Base-by-base conservation (phyloP, 2,329 filamentous ascomycete species). In the Stenocarpella maydis region DNA sequence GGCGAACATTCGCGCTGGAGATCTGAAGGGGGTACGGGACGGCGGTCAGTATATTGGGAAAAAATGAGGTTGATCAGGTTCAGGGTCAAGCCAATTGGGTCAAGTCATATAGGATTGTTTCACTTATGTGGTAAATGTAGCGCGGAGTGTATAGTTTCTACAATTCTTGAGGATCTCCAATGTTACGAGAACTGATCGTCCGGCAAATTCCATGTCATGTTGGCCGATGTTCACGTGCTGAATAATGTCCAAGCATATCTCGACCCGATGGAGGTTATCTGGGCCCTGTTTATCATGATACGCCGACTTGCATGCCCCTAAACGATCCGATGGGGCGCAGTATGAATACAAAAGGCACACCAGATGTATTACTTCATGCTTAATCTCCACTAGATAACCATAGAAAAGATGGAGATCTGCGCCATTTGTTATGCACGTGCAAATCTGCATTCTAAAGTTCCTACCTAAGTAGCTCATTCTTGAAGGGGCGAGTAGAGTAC, bases 1-100 rank as follows among this genome's bases (percentile, higher is more conserved):
- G 69, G 63, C 67, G 28, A 70, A 70, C 15, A 65, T 68, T 10
- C 47, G 69, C 15, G 69, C 67, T n/a, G 69, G 69, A 2, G 63
- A 55, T 19, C 45, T 68, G 26, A 68, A 58, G 49, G 65, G 65
- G 1, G 47, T 68, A 24, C 50, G 64, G n/a, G 65, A 65, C 4
- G 69, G 69, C 8, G 65, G 65, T 5, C 58, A 67, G 49, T 65
- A 55, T n/a, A 47, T 39, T 31, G 65, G 55, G 5, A 70, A 52
- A 47, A 9, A 52, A 17, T 55, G 31, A 55, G 52, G 39, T 3
- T 21, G 34, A 65, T 65, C 37, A 41, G 34, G 37, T 19, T 15
- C 24, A 52, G 17, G 17, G 3, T 43, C 12, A n/a, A 26, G 47
- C 6, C 26, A 4, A 19, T 8, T 9, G 10, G 50, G 15, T n/a